Base-by-base conservation (phyloP, 2,329 filamentous ascomycete genomes). In the Ascochyta rabiei region DNA sequence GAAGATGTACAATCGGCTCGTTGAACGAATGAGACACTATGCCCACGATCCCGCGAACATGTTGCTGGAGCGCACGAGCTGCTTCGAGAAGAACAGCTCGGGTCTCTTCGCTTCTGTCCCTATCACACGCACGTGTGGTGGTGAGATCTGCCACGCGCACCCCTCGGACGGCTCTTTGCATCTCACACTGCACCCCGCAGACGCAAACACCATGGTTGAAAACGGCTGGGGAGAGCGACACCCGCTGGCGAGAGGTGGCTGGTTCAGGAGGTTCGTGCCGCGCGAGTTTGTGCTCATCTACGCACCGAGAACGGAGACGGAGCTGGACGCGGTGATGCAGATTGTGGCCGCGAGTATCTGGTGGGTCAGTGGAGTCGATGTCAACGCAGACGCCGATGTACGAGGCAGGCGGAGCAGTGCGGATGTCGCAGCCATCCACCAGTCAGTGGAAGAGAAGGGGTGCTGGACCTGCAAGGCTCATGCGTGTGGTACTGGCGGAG, bases 81-180 rank as follows among this genome's bases (percentile, higher is more conserved):
- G 89, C 68, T 87, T 95, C 62, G 91, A 95, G 74, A 93, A 93
- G 77, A 87, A 93, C 69, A 89, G 89, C 37, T 82, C 90, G 6
- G 90, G 88, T 0, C 81, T 96, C 0, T 95, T 93, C 73, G 83
- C 88, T 1, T 79, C 77, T 2, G 79, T 83, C 45, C 87, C 88
- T 0, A 79, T 88, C 59, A 88, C 88, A 68, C 83, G 84, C 26
- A 90, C 86, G 10, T 91, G 88, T 64, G 84, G 88, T 62, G 90
- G 90, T n/a, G 91, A 96, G 75, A 84, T 96, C 38, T 89, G 86
- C 65, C 91, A 96, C 72, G 85, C 91, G 10, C 91, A 96, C 74
- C 84, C 87, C 43, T 86, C 82, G 21, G 91, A 95, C 62, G 84
- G 88, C 57, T 89, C 86, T 3, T 80, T 95, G 82, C 91, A 96